Evolutionary conservation across 106 monocot species (phyloP).

Genomic region (Gastrodia elata): DNA sequence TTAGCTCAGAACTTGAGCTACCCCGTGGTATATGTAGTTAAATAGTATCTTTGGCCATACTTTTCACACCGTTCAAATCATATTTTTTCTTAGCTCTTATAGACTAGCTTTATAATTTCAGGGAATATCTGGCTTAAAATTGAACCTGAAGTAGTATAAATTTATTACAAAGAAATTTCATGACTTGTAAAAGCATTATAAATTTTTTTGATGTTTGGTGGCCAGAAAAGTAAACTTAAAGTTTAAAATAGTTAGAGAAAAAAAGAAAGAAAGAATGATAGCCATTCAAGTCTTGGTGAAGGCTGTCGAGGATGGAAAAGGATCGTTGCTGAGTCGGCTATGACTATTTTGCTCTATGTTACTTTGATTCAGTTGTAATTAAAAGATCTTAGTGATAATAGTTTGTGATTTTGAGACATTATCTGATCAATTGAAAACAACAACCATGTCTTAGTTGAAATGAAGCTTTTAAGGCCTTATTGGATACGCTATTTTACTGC

Average conservation of each 20-base stretch:
- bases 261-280: too few species aligned
- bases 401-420: background rate
- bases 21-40: background rate
- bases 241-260: too few species aligned
- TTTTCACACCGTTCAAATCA: background rate
- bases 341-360: background rate
- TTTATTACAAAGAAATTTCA: background rate
- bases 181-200: too few species aligned
- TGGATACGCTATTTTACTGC: background rate
- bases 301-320: too few species aligned
- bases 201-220: too few species aligned
- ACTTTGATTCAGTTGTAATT: background rate
- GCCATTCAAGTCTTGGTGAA: too few species aligned
- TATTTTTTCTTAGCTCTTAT: background rate
- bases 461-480: background rate
- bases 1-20: background rate
- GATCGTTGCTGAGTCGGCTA: too few species aligned
- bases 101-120: background rate
- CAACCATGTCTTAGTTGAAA: background rate
- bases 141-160: background rate
- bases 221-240: too few species aligned
- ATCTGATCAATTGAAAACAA: background rate
- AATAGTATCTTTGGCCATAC: background rate
- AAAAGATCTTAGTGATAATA: background rate
- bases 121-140: too few species aligned